Evolutionary conservation across 257 asterid species (phyloP), one percentile per base, ranked within the genome.

Genomic region (Gynochthodes officinalis): DNA sequence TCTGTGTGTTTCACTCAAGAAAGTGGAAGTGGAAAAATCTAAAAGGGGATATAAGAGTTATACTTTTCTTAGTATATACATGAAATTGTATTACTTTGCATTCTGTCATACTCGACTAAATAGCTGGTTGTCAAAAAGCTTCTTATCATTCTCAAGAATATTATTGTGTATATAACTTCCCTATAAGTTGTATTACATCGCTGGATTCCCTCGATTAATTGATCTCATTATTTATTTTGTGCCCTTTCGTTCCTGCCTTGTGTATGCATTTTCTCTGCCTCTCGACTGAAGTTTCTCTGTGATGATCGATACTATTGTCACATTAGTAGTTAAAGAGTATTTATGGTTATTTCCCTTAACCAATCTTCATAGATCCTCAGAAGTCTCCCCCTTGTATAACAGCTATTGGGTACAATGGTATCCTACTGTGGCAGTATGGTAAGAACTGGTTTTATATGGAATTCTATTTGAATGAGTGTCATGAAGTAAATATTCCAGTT

Each of bases 391-490:
- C 98, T 49, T 94, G 96, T 77, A 89, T 90, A 76, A 89, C 98
- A 75, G 97, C 84, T 78, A 71, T 91, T 81, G 99, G 97, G 79
- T 87, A 82, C 80, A 94, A 88, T 67, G 99, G 98, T 71, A 76
- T 84, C 52, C 88, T 72, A 71, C 89, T 89, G 53, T 94, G 97
- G 96, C 91, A 94, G 79, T 73, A 82, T 74, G 97, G 97, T 88
- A 85, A 48, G 62, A 18, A 68, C 60, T 67, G 44, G 44, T 52
- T 64, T 33, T 42, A 23, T 14, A 55, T 59, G 18, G 52, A 30
- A 44, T 23, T 52, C 10, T 55, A 12, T 30, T 69, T 64, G 14
- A 0, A 3, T 15, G 23, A 33, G 39, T 46, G 69, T 52, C 71
- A 57, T 67, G 35, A 35, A 4, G 23, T 1, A 21, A 52, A 3